Conservation (phyloP, 2,329 filamentous ascomycete species). For the Cladosporium sp. region DNA sequence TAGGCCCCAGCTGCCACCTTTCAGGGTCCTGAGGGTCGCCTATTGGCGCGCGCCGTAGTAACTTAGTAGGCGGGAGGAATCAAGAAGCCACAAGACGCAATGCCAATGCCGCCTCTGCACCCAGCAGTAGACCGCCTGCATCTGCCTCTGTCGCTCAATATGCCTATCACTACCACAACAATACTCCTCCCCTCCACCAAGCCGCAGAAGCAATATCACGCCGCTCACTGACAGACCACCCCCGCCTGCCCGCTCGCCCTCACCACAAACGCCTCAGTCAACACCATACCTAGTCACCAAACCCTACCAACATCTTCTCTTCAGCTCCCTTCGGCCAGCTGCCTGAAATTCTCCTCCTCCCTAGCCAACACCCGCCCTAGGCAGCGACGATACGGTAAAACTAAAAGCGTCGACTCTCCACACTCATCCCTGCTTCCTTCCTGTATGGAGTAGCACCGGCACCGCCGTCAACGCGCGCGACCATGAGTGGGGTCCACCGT, state of each 20-base stretch:
- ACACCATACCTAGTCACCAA: not conserved
- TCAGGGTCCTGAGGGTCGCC: constrained; percentile 7
- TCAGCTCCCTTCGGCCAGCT: not conserved
- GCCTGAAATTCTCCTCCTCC: not conserved
- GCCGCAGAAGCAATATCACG: constrained; percentile 1
- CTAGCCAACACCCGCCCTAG: not conserved
- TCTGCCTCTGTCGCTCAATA: not conserved
- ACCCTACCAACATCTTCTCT: too few relatives aligned
- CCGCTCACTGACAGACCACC: constrained; percentile 4
- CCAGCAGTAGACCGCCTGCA: not conserved
- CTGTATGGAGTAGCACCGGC: constrained; percentile 9
- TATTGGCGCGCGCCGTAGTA: not conserved
- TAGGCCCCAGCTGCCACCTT: not conserved
- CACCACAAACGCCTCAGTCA: not conserved
- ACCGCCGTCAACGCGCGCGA: constrained; percentile 15
- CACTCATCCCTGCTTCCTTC: not conserved
- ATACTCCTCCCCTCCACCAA: not conserved
- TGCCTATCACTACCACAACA: not conserved
- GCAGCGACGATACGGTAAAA: not conserved
- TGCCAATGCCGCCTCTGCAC: constrained; percentile 1
- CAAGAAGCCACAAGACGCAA: constrained; percentile 1
- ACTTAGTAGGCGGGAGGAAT: not conserved
- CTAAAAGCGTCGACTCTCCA: not conserved
- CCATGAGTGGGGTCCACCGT: constrained; percentile 53
- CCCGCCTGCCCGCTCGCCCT: not conserved